Base-by-base conservation (phyloP, 352 stramenopile genomes). In the Phytopythium delawarense region DNA sequence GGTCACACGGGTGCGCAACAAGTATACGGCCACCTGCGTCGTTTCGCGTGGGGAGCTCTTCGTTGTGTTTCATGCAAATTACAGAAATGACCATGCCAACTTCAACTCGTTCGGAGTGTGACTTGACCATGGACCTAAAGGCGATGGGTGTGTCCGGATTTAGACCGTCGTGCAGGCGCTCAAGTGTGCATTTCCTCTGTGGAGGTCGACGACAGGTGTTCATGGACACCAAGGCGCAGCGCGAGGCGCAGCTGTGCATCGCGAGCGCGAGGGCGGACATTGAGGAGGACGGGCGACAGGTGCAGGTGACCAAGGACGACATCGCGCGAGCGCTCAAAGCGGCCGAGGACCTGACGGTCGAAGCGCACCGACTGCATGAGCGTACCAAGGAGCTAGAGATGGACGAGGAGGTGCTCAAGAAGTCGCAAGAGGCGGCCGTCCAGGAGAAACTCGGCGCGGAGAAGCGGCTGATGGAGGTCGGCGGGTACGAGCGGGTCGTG, bases 381-480 rank as follows among this genome's bases (percentile, higher is more conserved):
- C 82, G 79, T 9, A 82, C 73, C 25, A 76, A 87, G 56, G 76
- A 89, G 60, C 71, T 91, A 21, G 75, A 83, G 54, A 65, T 80
- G 32, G 79, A 89, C 52, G 78, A 91, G 62, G 72, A 82, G 21
- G 21, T 75, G 5, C 63, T 89, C 4, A 74, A 72, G 23, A 53
- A 72, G 56, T 81, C 71, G 0, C 78, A 91, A 37, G 65, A 74
- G 5, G 64, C 72, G 0, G 78, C 79, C 2, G 71, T 87, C n/a
- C 65, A 78, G 48, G 73, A 80, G 52, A 88, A 81, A 39, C 62
- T 88, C 35, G 60, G 77, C 6, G 74, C 79, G 0, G 79, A 91
- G 67, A 82, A 84, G 61, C 70, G 76, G 13, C 67, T 91, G 0
- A 81, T 84, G 61, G 79, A 89, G 49, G 72, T 89, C 21, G 82